Conservation (phyloP, 805 yeast species). For the Barnettozyma californica region DNA sequence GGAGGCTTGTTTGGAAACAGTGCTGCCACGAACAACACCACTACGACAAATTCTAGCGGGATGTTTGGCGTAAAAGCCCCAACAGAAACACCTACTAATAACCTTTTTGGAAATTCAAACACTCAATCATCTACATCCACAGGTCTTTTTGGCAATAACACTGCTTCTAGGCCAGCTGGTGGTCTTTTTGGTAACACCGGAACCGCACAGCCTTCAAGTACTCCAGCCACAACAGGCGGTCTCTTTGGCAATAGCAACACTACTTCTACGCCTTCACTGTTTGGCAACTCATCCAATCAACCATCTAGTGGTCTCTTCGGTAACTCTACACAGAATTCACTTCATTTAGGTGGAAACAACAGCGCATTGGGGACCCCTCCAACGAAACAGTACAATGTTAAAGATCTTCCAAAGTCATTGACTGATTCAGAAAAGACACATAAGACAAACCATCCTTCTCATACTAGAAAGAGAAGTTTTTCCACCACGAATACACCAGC, state of each 20-base stretch:
- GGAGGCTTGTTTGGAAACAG: slow-evolving; percentile 8
- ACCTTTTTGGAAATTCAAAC: slow-evolving; percentile 2
- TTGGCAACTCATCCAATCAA: slow-evolving; percentile 8
- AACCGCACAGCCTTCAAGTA: slow-evolving; percentile 8
- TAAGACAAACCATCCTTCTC: slow-evolving; percentile 9
- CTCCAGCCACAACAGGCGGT: slow-evolving; percentile 7
- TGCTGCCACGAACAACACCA: background rate
- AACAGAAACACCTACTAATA: slow-evolving; percentile 2
- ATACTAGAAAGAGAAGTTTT: slow-evolving; percentile 22
- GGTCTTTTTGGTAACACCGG: slow-evolving; percentile 23
- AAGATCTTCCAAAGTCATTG: slow-evolving; percentile 34
- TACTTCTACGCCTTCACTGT: slow-evolving; percentile 5
- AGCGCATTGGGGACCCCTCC: slow-evolving; percentile 31
- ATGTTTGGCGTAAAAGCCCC: slow-evolving; percentile 2
- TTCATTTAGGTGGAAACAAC: slow-evolving; percentile 7
- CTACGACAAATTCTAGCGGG: slow-evolving; percentile 1
- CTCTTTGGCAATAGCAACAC: slow-evolving; percentile 10
- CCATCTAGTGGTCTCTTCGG: slow-evolving; percentile 17
- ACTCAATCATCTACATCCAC: slow-evolving; percentile 1
- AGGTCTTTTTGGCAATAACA: slow-evolving; percentile 16
- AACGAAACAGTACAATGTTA: slow-evolving; percentile 25
- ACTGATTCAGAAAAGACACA: slow-evolving; percentile 27
- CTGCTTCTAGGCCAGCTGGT: slow-evolving; percentile 12
- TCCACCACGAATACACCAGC: slow-evolving; percentile 20
- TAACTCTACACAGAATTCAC: slow-evolving; percentile 7